Evolutionary conservation across 1,139 yeast genomes (phyloP).

Genomic region (Lodderomyces metapsilosis): DNA sequence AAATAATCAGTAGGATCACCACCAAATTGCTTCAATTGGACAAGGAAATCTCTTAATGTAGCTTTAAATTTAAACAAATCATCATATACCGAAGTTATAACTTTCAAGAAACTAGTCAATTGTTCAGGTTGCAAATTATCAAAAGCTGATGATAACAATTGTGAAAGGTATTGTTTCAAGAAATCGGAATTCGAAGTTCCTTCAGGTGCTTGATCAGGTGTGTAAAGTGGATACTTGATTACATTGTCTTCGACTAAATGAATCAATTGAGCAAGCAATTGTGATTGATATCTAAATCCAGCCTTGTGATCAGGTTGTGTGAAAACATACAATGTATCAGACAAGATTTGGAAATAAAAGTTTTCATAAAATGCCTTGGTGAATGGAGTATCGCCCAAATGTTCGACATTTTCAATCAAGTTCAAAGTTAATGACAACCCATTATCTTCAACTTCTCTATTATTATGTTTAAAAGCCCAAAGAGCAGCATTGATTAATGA

Average conservation of each 20-base stretch:
- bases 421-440: slow-evolving; percentile 84
- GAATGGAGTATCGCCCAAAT: slow-evolving; percentile 71
- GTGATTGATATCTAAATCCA: slow-evolving; percentile 87
- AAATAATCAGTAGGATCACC: slow-evolving; percentile 92
- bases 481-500: slow-evolving; percentile 88
- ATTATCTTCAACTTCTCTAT: slow-evolving; percentile 90
- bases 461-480: slow-evolving; percentile 98
- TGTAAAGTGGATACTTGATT: slow-evolving; percentile 75
- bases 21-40: slow-evolving; percentile 92
- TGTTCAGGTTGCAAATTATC: slow-evolving; percentile 86
- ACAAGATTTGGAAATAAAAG: slow-evolving; percentile 83
- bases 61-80: slow-evolving; percentile 79
- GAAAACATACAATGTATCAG: slow-evolving; percentile 88
- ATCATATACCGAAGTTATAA: slow-evolving; percentile 68
- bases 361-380: slow-evolving; percentile 85
- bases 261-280: slow-evolving; percentile 78
- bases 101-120: slow-evolving; percentile 75
- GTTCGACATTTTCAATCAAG: slow-evolving; percentile 82
- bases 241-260: slow-evolving; percentile 77
- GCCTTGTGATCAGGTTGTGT: slow-evolving; percentile 98
- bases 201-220: slow-evolving; percentile 68
- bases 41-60: slow-evolving; percentile 89
- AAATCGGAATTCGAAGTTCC: slow-evolving; percentile 83
- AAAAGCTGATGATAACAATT: slow-evolving; percentile 81
- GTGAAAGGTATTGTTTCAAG: slow-evolving; percentile 78